phyloP scores from a whole-genome alignment of 1,284 basidiomycete species.

The Irpex rosettiformis region DNA sequence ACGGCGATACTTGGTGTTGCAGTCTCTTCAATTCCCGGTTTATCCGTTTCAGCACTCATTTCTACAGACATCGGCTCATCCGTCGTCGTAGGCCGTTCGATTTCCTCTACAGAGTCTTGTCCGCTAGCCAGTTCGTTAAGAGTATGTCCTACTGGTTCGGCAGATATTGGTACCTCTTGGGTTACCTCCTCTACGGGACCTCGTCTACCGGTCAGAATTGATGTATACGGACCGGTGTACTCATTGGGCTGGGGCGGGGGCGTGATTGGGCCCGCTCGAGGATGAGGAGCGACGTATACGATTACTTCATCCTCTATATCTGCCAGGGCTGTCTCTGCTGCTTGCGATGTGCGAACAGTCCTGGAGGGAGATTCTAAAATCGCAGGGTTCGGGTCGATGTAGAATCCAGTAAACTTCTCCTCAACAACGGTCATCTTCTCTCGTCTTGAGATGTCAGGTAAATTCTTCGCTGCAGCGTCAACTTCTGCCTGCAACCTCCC shows the following conservation, averaged over 20 bases:
- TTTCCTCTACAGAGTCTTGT: neutral
- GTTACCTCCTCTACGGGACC: neutral
- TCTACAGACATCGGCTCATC: neutral
- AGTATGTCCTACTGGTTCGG: neutral
- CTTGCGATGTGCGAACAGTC: neutral
- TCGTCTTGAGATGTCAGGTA: conserved; percentile 5
- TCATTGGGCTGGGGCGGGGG: conserved; percentile 4
- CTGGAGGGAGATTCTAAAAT: conserved; percentile 3
- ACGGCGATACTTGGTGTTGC: neutral
- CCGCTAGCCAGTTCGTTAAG: neutral
- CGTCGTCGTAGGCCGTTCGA: neutral
- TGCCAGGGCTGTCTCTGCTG: conserved; percentile 16
- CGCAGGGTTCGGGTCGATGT: conserved; percentile 28
- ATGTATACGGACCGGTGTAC: conserved; percentile 15
- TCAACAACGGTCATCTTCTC: conserved; percentile 25
- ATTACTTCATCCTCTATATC: conserved; percentile 37
- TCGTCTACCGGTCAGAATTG: conserved; percentile 26
- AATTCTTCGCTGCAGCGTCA: conserved; percentile 24
- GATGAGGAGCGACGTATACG: conserved; percentile 39
- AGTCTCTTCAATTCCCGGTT: neutral
- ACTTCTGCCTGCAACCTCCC: conserved; percentile 39
- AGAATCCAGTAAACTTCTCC: conserved; percentile 39
- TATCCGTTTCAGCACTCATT: neutral
- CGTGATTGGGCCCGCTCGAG: conserved; percentile 23
- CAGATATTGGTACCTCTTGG: neutral